Evolutionary conservation across 352 stramenopile genomes (phyloP), one percentile per base, ranked within the genome.

Genomic region (Pythium dissotocum): DNA sequence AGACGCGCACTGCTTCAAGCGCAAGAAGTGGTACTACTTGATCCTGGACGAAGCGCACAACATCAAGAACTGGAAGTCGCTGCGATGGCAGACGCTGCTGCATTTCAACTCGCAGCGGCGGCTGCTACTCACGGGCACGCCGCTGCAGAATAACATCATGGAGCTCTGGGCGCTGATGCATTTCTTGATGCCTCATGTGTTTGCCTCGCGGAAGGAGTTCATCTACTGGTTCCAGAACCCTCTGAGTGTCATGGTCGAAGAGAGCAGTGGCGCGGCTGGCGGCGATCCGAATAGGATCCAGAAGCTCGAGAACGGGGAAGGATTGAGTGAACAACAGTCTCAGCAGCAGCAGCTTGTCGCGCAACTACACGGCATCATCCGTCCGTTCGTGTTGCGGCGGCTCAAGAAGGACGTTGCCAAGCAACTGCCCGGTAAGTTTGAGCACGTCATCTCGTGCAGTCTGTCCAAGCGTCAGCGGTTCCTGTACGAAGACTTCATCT

Each of bases 11-110:
- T 97, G 95, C 54, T 99, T 99, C 71, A 98, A 98, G 66, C 83
- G 97, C 35, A 99, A 99, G 66, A 98, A 98, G 65, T 99, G 98
- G 97, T 99, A 99, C 71, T 99, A 99, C 72, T 68, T 99, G 8
- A 98, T 99, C 55, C 73, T 99, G 4, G 97, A 99, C 59, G 98
- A 99, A 83, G 98, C 97, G 3, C 98, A 99, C 75, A 98, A 99
- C 71, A 99, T 99, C 75, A 99, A 99, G 76, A 99, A 99, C 75
- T 99, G 98, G 87, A 97, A 99, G 69, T 98, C 83, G 61, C 86
- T 99, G 72, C 80, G 97, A 7, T 99, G 97, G 98, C 97, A 99
- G 75, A 99, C 98, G 14, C 72, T 99, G 33, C 87, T 99, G 35
- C 98, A 89, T 2, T 99, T 99, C 74, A 98, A 99, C 77, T 98